A percentile compares a stretch with the other conserved stretches of the same genome.
Evolutionary conservation across 192 early-diverging fungal species (phyloP).

Genomic region (Gigaspora rosea): DNA sequence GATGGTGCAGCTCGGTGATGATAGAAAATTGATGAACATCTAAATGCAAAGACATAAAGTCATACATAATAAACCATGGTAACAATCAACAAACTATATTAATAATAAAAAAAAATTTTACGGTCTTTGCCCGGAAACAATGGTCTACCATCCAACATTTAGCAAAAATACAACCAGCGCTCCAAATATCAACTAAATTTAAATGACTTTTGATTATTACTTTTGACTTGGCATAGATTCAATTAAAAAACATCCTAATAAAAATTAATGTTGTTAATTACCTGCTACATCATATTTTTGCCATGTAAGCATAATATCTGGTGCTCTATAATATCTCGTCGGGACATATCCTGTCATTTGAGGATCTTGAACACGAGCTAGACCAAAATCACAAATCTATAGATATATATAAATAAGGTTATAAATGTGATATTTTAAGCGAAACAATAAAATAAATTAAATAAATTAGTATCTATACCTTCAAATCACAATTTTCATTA

Average conservation of each 20-base stretch:
- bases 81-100: constrained; percentile 17
- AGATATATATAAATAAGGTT: background rate
- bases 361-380: constrained; percentile 91
- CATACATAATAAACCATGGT: background rate
- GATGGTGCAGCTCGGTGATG: constrained; percentile 87
- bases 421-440: too few relatives aligned
- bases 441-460: too few relatives aligned
- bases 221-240: too few relatives aligned
- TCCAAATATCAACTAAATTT: constrained; percentile 86
- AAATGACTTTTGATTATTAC: background rate
- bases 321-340: constrained; percentile 96
- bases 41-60: constrained; percentile 29
- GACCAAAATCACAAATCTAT: constrained; percentile 94
- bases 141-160: constrained; percentile 95
- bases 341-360: constrained; percentile 99
- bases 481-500: constrained; percentile 97
- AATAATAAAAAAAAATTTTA: constrained; percentile 45
- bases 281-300: constrained; percentile 93
- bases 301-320: constrained; percentile 98
- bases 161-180: constrained; percentile 91
- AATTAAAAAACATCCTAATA: background rate
- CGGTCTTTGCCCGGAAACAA: constrained; percentile 95
- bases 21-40: constrained; percentile 96
- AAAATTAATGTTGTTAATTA: constrained; percentile 25
- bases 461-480: constrained; percentile 45